Evolutionary conservation across 2,329 filamentous ascomycete species (phyloP).

Genomic region (Botrytis hyacinthi): DNA sequence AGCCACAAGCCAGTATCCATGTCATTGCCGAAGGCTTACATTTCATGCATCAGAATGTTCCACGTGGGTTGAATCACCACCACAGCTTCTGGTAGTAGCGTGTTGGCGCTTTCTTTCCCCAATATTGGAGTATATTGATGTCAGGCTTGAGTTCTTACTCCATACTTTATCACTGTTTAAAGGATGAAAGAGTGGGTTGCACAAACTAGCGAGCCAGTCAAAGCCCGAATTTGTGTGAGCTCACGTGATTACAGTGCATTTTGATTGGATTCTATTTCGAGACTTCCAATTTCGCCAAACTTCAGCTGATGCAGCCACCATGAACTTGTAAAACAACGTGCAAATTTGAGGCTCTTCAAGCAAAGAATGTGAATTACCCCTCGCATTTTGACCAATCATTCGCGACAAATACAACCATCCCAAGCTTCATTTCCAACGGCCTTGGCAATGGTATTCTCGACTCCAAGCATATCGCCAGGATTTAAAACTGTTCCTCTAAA

Average conservation of each 20-base stretch:
- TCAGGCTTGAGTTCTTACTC: not conserved
- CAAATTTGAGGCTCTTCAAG: constrained; percentile 4
- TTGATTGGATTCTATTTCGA: constrained; percentile 13
- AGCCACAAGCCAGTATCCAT: constrained; percentile 6
- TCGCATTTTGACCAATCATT: constrained; percentile 9
- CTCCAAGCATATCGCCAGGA: too few relatives aligned
- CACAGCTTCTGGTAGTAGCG: not conserved
- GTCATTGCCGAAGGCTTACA: not conserved
- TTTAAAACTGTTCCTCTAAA: not conserved
- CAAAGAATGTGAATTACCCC: not conserved
- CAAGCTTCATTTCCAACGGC: not conserved
- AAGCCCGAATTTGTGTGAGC: rapidly evolving
- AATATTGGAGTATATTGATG: not conserved
- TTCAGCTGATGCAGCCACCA: constrained; percentile 22
- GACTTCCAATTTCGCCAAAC: constrained; percentile 3
- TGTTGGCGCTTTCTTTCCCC: not conserved
- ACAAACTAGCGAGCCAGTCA: not conserved
- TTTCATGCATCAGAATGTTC: constrained; percentile 4
- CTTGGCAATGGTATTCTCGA: not conserved
- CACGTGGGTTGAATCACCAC: constrained; percentile 6
- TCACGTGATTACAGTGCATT: not conserved
- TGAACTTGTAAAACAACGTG: not conserved
- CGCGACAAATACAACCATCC: not conserved
- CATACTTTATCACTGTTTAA: not conserved
- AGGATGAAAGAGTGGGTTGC: not conserved